phyloP scores from a whole-genome alignment of 179 eudicot species.

The Vitellaria paradoxa region DNA sequence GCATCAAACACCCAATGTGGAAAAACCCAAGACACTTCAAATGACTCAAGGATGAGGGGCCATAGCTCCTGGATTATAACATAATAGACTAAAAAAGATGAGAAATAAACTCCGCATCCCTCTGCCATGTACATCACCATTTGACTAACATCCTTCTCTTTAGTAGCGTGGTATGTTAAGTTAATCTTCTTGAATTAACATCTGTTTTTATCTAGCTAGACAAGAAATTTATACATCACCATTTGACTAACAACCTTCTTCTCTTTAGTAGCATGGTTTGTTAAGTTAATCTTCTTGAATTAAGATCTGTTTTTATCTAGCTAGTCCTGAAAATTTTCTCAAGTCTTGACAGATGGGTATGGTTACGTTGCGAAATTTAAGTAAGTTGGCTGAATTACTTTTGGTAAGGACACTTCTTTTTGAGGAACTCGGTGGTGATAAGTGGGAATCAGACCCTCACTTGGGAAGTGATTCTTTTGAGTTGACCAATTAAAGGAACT shows the following conservation, averaged over 20 bases:
- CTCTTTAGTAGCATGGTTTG: too few species aligned
- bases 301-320: not conserved
- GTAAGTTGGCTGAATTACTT: not conserved
- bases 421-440: not conserved
- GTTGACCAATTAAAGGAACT: not conserved
- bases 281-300: conserved; percentile 1
- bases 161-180: not conserved
- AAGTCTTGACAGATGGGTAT: not conserved
- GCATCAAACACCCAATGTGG: too few species aligned
- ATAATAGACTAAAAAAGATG: too few species aligned
- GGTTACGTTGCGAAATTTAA: not conserved
- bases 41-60: too few species aligned
- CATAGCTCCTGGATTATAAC: too few species aligned
- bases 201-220: not conserved
- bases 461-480: conserved; percentile 5
- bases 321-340: not conserved
- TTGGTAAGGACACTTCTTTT: not conserved
- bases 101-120: too few species aligned
- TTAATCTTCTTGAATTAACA: conserved; percentile 5
- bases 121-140: too few species aligned
- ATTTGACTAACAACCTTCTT: too few species aligned
- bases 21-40: too few species aligned
- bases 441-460: not conserved
- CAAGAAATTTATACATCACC: too few species aligned
- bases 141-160: too few species aligned